Percentiles rank a stretch among this genome's conserved stretches.
These are phyloP conservation scores for Bipolaris sorokiniana DNA, from an alignment of 2,329 filamentous ascomycete genomes.

Conservation along the genomic window DNA sequence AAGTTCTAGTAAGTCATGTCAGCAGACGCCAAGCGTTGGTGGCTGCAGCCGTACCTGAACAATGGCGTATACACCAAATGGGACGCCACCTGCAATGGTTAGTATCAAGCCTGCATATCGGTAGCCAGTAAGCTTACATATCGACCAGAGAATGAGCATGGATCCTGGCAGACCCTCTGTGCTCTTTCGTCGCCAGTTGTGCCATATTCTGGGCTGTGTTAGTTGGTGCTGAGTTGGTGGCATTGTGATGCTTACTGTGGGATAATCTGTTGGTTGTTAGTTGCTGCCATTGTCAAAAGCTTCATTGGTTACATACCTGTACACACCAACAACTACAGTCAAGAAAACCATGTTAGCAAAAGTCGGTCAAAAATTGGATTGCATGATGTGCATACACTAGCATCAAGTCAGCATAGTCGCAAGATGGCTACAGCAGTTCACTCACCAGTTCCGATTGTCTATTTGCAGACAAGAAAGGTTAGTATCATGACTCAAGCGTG, in stretches of 20 bases:
- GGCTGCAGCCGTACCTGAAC: constrained; percentile 50
- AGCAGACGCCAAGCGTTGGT: not conserved
- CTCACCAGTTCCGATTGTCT: constrained; percentile 51
- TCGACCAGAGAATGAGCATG: constrained; percentile 71
- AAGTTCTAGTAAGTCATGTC: constrained; percentile 40
- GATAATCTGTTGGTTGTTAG: constrained; percentile 37
- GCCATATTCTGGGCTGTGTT: constrained; percentile 58
- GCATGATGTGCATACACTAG: constrained; percentile 29
- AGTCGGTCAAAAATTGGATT: not conserved
- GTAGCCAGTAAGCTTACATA: constrained; percentile 49
- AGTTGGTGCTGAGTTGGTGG: constrained; percentile 8
- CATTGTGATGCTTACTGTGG: constrained; percentile 42
- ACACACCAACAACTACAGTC: constrained; percentile 50
- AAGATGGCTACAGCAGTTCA: not conserved
- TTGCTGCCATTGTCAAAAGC: not conserved
- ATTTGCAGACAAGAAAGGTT: constrained; percentile 10
- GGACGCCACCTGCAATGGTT: constrained; percentile 47
- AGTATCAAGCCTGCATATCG: not conserved
- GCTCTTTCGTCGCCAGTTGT: constrained; percentile 65
- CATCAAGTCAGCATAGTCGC: constrained; percentile 21
- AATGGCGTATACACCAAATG: constrained; percentile 60
- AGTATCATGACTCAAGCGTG: constrained; percentile 17
- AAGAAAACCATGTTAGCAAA: constrained; percentile 22
- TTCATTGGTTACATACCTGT: constrained; percentile 38
- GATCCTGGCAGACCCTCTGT: constrained; percentile 65